Conservation (phyloP, 352 stramenopile genomes). For the Aphanomyces invadans region DNA sequence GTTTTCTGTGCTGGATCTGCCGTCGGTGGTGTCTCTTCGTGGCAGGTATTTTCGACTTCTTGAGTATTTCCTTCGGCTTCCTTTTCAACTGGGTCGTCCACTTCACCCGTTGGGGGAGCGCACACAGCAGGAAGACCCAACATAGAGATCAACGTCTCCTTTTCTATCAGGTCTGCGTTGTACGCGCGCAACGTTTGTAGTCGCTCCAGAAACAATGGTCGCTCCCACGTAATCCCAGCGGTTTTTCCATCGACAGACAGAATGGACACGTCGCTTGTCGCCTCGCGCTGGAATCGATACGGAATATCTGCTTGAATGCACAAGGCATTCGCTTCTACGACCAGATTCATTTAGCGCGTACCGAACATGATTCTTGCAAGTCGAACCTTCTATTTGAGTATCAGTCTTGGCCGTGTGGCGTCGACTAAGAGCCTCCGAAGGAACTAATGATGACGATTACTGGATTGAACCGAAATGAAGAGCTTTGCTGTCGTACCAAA, state of each 20-base stretch:
- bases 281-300: neutral
- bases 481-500: constrained; percentile 32
- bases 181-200: neutral
- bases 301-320: constrained; percentile 28
- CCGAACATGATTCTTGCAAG: too few relatives aligned
- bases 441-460: too few relatives aligned
- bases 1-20: neutral
- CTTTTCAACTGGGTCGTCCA: too few relatives aligned
- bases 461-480: too few relatives aligned
- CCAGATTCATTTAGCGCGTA: too few relatives aligned
- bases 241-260: neutral
- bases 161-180: neutral
- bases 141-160: neutral
- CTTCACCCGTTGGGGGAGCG: neutral
- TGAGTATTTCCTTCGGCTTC: neutral
- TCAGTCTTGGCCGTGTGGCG: neutral
- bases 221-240: constrained; percentile 2
- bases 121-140: neutral
- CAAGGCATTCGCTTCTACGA: constrained; percentile 55
- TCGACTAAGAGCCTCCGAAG: neutral
- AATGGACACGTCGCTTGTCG: neutral
- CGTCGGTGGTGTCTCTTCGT: neutral
- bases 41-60: neutral
- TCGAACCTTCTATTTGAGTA: neutral
- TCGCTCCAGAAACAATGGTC: neutral